Evolutionary conservation across 2,329 filamentous ascomycete genomes (phyloP).

Genomic region (Xylaria sp.): DNA sequence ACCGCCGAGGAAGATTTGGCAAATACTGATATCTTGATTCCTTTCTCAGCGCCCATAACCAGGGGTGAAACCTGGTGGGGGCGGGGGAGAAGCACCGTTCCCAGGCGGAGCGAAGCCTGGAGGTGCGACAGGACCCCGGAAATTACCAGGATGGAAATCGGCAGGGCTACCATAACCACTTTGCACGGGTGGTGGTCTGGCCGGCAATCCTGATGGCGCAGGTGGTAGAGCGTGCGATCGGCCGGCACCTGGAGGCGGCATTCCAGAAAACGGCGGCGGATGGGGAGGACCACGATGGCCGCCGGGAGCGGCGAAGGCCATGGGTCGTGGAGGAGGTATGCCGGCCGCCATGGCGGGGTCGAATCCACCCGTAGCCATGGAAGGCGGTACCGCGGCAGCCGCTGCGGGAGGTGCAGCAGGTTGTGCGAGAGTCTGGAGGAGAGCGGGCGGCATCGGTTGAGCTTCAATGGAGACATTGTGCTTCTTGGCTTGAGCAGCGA

Average conservation of each 20-base stretch:
- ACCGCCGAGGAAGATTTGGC: background rate
- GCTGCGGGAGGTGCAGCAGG: conserved; percentile 34
- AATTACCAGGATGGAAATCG: conserved; percentile 54
- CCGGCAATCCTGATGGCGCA: conserved; percentile 64
- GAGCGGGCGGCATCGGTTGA: conserved; percentile 75
- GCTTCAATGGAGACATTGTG: conserved; percentile 88
- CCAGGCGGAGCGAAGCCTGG: conserved; percentile 52
- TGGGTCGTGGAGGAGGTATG: conserved; percentile 48
- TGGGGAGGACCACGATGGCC: conserved; percentile 41
- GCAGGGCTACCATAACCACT: conserved; percentile 71
- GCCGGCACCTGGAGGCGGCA: conserved; percentile 39
- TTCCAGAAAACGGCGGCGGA: conserved; percentile 45
- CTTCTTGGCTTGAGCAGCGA: conserved; percentile 90
- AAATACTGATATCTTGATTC: background rate
- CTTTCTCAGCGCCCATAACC: conserved; percentile 36
- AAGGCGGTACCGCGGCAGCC: conserved; percentile 32
- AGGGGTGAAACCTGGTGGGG: conserved; percentile 39
- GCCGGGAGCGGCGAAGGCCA: conserved; percentile 41
- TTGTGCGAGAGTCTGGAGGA: conserved; percentile 57
- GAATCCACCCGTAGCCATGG: conserved; percentile 39
- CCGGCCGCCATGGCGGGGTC: conserved; percentile 40
- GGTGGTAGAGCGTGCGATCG: conserved; percentile 55
- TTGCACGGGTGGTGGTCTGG: conserved; percentile 72
- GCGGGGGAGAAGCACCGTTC: conserved; percentile 35
- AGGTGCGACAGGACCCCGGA: conserved; percentile 50